phyloP scores from a whole-genome alignment of 2,329 filamentous ascomycete species.

The Cladosporium phlei region DNA sequence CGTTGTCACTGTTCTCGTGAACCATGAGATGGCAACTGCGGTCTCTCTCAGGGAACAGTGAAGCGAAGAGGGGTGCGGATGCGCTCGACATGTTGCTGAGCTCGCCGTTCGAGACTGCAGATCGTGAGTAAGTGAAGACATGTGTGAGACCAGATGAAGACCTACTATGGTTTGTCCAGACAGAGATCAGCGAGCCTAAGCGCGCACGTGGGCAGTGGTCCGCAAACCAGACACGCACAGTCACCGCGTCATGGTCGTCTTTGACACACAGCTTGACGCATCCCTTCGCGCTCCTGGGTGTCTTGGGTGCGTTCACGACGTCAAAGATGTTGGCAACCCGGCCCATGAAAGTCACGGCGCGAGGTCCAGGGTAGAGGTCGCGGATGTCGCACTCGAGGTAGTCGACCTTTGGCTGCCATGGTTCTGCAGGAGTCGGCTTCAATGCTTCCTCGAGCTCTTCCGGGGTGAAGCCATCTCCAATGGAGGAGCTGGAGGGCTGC shows the following conservation, averaged over 20 bases:
- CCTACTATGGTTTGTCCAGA: conserved; percentile 51
- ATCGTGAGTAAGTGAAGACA: conserved; percentile 6
- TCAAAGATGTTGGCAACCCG: conserved; percentile 54
- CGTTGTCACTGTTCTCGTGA: conserved; percentile 45
- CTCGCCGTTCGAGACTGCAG: conserved; percentile 43
- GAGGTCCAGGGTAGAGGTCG: conserved; percentile 47
- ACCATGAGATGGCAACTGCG: conserved; percentile 51
- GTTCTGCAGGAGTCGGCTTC: conserved; percentile 17
- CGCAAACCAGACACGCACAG: conserved; percentile 39
- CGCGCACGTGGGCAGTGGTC: conserved; percentile 42
- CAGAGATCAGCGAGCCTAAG: conserved; percentile 51
- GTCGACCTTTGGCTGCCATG: conserved; percentile 48
- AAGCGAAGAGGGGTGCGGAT: conserved; percentile 48
- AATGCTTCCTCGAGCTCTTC: conserved; percentile 36
- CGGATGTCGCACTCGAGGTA: conserved; percentile 45
- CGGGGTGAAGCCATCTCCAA: conserved; percentile 51
- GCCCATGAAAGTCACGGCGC: conserved; percentile 49
- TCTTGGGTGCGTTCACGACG: conserved; percentile 39
- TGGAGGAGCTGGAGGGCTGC: conserved; percentile 14
- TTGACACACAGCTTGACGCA: conserved; percentile 53
- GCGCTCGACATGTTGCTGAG: conserved; percentile 37
- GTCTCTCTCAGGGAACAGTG: conserved; percentile 56
- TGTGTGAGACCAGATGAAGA: neutral
- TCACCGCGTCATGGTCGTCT: conserved; percentile 52
- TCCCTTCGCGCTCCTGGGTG: conserved; percentile 44